Evolutionary conservation across 805 yeast genomes (phyloP).

Genomic region (Cyberlindnera lachancei): DNA sequence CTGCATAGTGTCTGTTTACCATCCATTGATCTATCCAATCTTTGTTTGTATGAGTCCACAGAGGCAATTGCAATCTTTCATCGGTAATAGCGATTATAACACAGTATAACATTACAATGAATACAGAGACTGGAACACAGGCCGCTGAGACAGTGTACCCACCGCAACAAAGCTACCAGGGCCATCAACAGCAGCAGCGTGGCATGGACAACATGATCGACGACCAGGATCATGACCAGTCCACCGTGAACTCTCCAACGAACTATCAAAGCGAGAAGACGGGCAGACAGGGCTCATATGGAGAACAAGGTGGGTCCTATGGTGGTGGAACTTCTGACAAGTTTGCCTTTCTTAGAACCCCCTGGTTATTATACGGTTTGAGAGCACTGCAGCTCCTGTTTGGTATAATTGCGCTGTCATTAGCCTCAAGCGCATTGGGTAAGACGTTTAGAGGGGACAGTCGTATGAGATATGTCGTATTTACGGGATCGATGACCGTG

Average conservation of each 20-base stretch:
- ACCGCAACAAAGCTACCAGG: no score
- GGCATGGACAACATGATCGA: no score
- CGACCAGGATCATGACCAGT: conserved; percentile 17
- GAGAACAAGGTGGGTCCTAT: not conserved
- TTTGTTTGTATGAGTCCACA: no score
- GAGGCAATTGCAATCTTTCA: no score
- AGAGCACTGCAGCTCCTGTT: conserved; percentile 22
- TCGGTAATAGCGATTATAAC: no score
- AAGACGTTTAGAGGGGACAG: conserved; percentile 20
- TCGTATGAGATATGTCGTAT: conserved; percentile 25
- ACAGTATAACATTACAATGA: no score
- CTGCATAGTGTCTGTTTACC: no score
- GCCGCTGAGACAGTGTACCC: no score
- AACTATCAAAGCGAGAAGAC: conserved; percentile 15
- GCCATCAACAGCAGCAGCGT: no score
- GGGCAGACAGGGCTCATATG: no score
- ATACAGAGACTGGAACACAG: no score
- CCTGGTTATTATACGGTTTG: conserved; percentile 8
- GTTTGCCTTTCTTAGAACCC: conserved; percentile 3
- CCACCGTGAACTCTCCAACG: conserved; percentile 18
- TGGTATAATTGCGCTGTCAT: conserved; percentile 24
- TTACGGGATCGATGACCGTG: conserved; percentile 25
- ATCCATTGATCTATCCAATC: no score
- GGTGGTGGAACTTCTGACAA: not conserved
- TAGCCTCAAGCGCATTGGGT: conserved; percentile 21